These are phyloP conservation scores for Suillus subluteus DNA, from an alignment of 768 basidiomycete genomes.

Conservation along the genomic window DNA sequence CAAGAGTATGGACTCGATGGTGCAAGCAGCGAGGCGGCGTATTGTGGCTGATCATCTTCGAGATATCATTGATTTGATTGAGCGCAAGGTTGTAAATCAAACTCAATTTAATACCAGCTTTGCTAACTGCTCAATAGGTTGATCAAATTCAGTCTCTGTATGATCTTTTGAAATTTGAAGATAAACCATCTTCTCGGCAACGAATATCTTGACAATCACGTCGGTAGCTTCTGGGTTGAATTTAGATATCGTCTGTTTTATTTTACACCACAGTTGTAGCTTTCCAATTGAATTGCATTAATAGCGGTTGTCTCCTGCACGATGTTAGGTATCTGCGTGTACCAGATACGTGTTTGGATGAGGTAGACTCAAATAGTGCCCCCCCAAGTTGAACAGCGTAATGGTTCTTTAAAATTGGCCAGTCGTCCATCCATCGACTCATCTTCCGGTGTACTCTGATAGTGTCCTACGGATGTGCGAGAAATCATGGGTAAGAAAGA, in stretches of 20 bases:
- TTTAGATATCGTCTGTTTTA: neutral
- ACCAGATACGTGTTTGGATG: neutral
- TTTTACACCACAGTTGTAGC: constrained; percentile 2
- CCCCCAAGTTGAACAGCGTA: neutral
- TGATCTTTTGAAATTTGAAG: constrained; percentile 77
- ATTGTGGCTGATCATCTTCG: constrained; percentile 86
- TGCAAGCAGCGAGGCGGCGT: constrained; percentile 79
- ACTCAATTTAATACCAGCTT: constrained; percentile 10
- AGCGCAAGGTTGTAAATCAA: constrained; percentile 71
- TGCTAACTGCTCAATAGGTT: constrained; percentile 52
- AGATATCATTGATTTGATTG: constrained; percentile 90
- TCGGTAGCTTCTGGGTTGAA: neutral
- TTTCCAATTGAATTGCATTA: constrained; percentile 1
- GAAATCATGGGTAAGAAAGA: no score
- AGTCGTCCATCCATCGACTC: neutral
- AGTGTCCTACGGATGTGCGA: neutral
- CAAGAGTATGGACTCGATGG: constrained; percentile 83
- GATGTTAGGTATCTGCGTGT: neutral
- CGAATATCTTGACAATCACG: constrained; percentile 1
- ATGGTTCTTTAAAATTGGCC: neutral
- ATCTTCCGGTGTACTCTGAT: neutral
- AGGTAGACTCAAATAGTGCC: neutral
- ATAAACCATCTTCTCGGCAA: constrained; percentile 46
- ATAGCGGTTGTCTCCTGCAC: neutral
- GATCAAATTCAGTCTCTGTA: constrained; percentile 94